Conservation (phyloP, 2,329 filamentous ascomycete species). For the Colletotrichum ledebouriae region DNA sequence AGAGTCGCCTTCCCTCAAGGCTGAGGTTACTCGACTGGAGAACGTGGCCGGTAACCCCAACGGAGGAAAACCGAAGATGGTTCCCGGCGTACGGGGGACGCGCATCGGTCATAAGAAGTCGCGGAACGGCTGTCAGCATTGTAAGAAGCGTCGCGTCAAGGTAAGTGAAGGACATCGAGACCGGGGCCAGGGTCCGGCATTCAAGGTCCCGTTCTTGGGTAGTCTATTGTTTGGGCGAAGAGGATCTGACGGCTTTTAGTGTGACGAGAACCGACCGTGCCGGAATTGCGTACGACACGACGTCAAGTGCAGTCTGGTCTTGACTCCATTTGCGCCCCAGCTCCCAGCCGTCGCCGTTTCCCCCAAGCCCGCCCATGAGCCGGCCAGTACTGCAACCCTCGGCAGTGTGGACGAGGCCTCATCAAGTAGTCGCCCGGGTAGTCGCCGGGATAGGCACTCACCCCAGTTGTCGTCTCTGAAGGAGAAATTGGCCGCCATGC, state of each 20-base stretch:
- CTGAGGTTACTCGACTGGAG: conserved; percentile 26
- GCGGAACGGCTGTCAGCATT: conserved; percentile 39
- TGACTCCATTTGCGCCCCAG: conserved; percentile 23
- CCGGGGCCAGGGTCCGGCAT: neutral
- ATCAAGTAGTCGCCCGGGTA: conserved; percentile 25
- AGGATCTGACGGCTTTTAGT: conserved; percentile 28
- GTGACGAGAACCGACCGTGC: conserved; percentile 37
- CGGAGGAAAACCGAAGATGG: conserved; percentile 8
- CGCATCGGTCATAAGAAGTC: conserved; percentile 41
- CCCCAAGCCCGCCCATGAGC: conserved; percentile 23
- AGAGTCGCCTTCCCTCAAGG: conserved; percentile 33
- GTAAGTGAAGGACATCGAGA: conserved; percentile 15
- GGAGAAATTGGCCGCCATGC: conserved; percentile 35
- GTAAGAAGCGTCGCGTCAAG: conserved; percentile 40
- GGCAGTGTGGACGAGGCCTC: conserved; percentile 27
- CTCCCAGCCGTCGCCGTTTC: conserved; percentile 31
- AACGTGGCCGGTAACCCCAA: neutral
- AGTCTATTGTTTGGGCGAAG: neutral
- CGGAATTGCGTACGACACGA: conserved; percentile 38
- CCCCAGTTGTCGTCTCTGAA: conserved; percentile 31
- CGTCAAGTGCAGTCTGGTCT: conserved; percentile 37
- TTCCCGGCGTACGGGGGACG: conserved; percentile 26
- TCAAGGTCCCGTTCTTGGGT: neutral
- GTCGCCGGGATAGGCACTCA: conserved; percentile 14
- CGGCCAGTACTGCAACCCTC: conserved; percentile 30